phyloP scores from a whole-genome alignment of 139 green algal genomes.

The Chlamydomonas sp. region DNA sequence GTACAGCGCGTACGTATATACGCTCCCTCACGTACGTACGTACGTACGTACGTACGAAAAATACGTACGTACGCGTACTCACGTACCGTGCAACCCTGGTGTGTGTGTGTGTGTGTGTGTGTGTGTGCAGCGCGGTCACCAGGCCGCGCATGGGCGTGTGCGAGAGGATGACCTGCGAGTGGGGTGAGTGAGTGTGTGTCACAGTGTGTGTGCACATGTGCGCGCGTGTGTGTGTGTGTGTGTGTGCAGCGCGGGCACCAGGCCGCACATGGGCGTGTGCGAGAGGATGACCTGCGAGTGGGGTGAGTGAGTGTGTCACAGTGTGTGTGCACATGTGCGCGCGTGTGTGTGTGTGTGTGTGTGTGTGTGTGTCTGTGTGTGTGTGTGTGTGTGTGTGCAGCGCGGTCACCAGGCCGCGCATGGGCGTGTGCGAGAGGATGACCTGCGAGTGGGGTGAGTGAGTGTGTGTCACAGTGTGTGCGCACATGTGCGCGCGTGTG shows the following conservation, averaged over 20 bases:
- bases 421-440: slow-evolving; percentile 70
- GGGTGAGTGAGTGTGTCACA: neutral
- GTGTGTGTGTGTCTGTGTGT: too few species aligned
- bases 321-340: neutral
- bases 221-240: too few species aligned
- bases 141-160: neutral
- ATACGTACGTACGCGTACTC: too few species aligned
- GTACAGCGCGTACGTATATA: too few species aligned
- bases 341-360: neutral
- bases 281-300: slow-evolving; percentile 62
- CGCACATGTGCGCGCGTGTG: neutral
- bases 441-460: slow-evolving; percentile 41
- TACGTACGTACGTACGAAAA: too few species aligned
- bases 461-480: neutral
- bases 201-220: too few species aligned
- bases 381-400: too few species aligned
- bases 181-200: neutral
- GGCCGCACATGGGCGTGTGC: slow-evolving; percentile 62
- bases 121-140: too few species aligned
- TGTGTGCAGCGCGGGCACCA: slow-evolving; percentile 33
- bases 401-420: slow-evolving; percentile 39
- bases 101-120: too few species aligned
- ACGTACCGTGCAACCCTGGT: too few species aligned
- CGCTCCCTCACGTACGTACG: too few species aligned
- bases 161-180: neutral